Conservation (phyloP, 176 grass and related monocot species). For the Rhynchospora pubera region DNA sequence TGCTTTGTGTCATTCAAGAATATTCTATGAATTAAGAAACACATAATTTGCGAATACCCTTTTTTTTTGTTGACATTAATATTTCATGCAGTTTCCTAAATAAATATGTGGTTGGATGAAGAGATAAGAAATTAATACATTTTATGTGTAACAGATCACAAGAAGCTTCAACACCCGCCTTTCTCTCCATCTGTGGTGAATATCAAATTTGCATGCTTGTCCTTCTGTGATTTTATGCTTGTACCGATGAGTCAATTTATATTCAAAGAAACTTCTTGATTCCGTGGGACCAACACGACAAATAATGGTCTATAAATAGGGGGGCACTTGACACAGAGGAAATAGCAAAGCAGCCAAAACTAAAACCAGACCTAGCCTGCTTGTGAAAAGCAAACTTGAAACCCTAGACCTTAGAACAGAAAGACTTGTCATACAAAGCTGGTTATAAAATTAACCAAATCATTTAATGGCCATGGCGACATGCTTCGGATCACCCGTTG, state of each 20-base stretch:
- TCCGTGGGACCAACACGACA: background rate
- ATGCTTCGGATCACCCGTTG: background rate
- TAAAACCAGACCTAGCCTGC: background rate
- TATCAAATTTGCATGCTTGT: background rate
- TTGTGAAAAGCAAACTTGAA: background rate
- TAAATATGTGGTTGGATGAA: background rate
- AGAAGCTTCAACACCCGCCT: background rate
- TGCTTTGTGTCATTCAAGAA: background rate
- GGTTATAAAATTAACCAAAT: background rate
- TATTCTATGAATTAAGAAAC: background rate
- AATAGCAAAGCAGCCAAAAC: background rate
- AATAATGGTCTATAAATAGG: slow-evolving; percentile 7
- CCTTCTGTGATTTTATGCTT: background rate
- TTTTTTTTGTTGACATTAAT: background rate
- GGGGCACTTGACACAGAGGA: background rate
- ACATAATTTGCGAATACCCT: background rate
- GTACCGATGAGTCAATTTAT: background rate
- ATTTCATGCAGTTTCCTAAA: background rate
- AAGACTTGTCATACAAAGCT: background rate
- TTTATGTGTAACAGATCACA: background rate
- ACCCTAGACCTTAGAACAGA: background rate
- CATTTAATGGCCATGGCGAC: slow-evolving; percentile 13
- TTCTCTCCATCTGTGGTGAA: background rate
- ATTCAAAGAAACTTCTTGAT: background rate
- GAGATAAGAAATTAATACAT: background rate